Evolutionary conservation across 352 stramenopile species (phyloP).

Genomic region (Pythium graminicola): DNA sequence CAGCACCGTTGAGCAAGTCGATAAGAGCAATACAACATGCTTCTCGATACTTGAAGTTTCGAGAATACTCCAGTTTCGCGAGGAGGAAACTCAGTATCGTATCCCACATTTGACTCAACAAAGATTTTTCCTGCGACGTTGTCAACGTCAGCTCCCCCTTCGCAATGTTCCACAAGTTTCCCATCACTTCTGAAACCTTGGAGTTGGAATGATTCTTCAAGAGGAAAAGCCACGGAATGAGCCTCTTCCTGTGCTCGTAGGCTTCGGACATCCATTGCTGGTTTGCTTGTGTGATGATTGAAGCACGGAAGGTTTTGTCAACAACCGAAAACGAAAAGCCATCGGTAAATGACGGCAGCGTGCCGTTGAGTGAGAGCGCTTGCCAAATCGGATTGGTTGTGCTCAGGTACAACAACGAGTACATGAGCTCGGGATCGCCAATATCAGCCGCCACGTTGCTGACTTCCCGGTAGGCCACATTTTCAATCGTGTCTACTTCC

Average conservation of each 20-base stretch:
- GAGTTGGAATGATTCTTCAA: conserved; percentile 71
- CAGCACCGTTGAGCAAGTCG: conserved; percentile 55
- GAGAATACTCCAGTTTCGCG: conserved; percentile 45
- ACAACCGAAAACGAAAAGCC: conserved; percentile 42
- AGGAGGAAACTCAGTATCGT: conserved; percentile 55
- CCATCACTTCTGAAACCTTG: conserved; percentile 59
- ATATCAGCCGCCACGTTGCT: conserved; percentile 78
- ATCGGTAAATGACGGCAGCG: neutral
- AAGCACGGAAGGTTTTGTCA: conserved; percentile 38
- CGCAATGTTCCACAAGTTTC: conserved; percentile 59
- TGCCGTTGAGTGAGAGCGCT: neutral
- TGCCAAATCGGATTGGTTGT: conserved; percentile 66
- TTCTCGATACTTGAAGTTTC: conserved; percentile 81
- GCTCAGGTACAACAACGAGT: conserved; percentile 72
- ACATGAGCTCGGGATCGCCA: conserved; percentile 76
- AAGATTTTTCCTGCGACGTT: conserved; percentile 36
- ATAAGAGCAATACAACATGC: conserved; percentile 54
- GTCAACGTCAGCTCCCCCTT: conserved; percentile 31
- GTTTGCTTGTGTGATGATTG: conserved; percentile 50
- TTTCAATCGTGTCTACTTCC: conserved; percentile 59
- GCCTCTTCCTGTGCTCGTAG: conserved; percentile 44
- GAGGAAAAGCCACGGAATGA: conserved; percentile 69
- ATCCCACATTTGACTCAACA: conserved; percentile 48
- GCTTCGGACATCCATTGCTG: conserved; percentile 46
- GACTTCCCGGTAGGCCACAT: conserved; percentile 77